Evolutionary conservation across 192 early-diverging fungal genomes (phyloP).

Genomic region (Backusella circina): DNA sequence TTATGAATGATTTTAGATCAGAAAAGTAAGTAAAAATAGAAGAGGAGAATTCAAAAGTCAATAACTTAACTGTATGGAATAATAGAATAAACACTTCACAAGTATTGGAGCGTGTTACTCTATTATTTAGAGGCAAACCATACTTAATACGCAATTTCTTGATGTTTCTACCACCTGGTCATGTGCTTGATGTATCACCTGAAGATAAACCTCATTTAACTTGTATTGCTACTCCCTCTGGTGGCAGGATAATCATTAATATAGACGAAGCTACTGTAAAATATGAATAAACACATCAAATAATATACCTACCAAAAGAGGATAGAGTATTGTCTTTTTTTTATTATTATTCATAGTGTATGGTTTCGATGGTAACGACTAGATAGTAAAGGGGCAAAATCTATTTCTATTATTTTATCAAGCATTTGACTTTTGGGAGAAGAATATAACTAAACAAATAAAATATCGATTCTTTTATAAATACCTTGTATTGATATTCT

Average conservation of each 20-base stretch:
- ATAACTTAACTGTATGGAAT: not conserved
- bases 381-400: no score
- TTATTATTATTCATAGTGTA: not conserved
- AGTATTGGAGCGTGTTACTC: slow-evolving; percentile 25
- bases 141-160: slow-evolving; percentile 26
- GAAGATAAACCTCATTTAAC: slow-evolving; percentile 16
- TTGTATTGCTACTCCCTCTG: slow-evolving; percentile 22
- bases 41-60: not conserved
- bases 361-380: not conserved
- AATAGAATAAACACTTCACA: slow-evolving; percentile 27
- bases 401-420: not conserved
- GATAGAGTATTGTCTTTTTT: not conserved
- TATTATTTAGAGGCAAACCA: slow-evolving; percentile 25
- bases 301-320: not conserved
- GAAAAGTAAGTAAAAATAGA: slow-evolving; percentile 18
- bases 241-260: slow-evolving; percentile 18
- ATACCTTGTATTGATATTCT: no score
- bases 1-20: slow-evolving; percentile 24
- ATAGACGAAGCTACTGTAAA: slow-evolving; percentile 18
- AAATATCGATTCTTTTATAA: no score
- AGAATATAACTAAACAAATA: no score
- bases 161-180: slow-evolving; percentile 29
- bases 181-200: slow-evolving; percentile 12
- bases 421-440: no score
- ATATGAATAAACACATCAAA: slow-evolving; percentile 7